phyloP scores from a whole-genome alignment of 164 flowering plant genomes.

The Tetrastigma voinierianum region DNA sequence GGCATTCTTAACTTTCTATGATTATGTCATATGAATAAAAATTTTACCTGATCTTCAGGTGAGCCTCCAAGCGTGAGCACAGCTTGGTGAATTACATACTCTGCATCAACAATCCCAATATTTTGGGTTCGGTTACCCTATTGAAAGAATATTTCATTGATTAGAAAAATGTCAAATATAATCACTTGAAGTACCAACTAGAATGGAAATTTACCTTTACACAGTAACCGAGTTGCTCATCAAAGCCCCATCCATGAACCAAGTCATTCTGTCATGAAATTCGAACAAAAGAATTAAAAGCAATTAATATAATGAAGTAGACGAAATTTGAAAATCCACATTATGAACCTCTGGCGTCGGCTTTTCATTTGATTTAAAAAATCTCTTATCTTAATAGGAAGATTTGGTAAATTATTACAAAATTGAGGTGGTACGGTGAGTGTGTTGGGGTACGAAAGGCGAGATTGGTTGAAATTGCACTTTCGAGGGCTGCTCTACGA shows the following conservation, averaged over 20 bases:
- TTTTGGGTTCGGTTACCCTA: constrained; percentile 31
- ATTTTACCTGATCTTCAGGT: constrained; percentile 13
- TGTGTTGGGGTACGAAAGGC: no score
- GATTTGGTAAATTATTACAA: no score
- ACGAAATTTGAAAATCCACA: no score
- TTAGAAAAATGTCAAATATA: constrained; percentile 2
- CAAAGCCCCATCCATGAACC: constrained; percentile 29
- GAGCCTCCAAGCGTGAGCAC: constrained; percentile 28
- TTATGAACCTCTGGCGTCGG: no score
- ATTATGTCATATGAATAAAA: background rate
- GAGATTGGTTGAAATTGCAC: no score
- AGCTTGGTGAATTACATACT: constrained; percentile 30
- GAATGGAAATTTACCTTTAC: constrained; percentile 17
- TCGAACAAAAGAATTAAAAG: background rate
- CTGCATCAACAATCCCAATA: constrained; percentile 31
- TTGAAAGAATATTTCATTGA: background rate
- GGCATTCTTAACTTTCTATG: background rate
- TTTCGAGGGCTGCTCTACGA: no score
- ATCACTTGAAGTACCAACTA: background rate
- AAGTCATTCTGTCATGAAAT: constrained; percentile 22
- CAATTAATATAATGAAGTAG: no score
- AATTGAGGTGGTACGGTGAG: no score
- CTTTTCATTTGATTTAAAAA: no score
- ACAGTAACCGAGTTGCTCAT: constrained; percentile 29
- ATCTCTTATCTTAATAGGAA: no score